A percentile compares a stretch with the other conserved stretches of the same genome.
Conservation (phyloP, 1,139 yeast species). For the Pichia terricola region DNA sequence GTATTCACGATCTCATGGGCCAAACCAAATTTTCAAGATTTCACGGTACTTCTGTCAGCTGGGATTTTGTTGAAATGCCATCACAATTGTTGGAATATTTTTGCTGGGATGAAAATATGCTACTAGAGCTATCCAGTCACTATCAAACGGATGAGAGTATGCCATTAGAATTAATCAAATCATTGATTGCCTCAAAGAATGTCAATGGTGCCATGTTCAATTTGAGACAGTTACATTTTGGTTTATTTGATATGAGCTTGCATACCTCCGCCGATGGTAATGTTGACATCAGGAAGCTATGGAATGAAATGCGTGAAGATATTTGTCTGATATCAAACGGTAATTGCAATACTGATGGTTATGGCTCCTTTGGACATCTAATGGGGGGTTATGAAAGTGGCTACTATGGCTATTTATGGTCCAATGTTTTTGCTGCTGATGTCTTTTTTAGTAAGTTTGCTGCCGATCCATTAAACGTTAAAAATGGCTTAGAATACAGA, state of each 20-base stretch:
- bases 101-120: slow-evolving; percentile 67
- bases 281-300: slow-evolving; percentile 32
- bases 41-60: slow-evolving; percentile 66
- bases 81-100: slow-evolving; percentile 85
- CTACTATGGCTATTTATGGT: slow-evolving; percentile 80
- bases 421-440: slow-evolving; percentile 78
- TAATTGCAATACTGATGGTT: slow-evolving; percentile 50
- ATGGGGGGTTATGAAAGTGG: slow-evolving; percentile 83
- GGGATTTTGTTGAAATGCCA: slow-evolving; percentile 88
- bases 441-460: slow-evolving; percentile 69
- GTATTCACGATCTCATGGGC: slow-evolving; percentile 70
- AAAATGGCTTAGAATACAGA: slow-evolving; percentile 57
- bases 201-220: slow-evolving; percentile 66
- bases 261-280: slow-evolving; percentile 48
- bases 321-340: slow-evolving; percentile 50
- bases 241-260: slow-evolving; percentile 62
- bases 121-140: slow-evolving; percentile 54
- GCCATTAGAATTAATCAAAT: slow-evolving; percentile 47
- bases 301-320: slow-evolving; percentile 58
- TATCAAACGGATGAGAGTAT: slow-evolving; percentile 49
- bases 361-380: slow-evolving; percentile 72
- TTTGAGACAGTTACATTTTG: slow-evolving; percentile 70
- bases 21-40: slow-evolving; percentile 55
- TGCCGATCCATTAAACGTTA: slow-evolving; percentile 54
- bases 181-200: slow-evolving; percentile 57